phyloP scores from a whole-genome alignment of 2,329 filamentous ascomycete genomes.

The Colletotrichum viniferum region DNA sequence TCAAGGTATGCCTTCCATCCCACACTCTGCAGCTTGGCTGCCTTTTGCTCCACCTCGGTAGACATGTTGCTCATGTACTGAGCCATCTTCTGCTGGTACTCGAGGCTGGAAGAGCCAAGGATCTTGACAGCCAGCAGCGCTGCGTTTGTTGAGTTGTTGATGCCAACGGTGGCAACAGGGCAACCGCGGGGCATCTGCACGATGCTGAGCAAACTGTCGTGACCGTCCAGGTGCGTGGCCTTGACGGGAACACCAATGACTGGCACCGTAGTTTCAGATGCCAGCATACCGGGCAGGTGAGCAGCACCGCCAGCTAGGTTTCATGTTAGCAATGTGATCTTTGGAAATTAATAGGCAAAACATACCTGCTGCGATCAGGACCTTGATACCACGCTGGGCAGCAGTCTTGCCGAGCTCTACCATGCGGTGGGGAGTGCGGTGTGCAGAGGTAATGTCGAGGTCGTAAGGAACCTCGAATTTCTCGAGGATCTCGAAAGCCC shows the following conservation, averaged over 20 bases:
- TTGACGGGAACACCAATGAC: conserved; percentile 82
- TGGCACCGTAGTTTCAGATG: conserved; percentile 72
- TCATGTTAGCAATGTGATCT: neutral
- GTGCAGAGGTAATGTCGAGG: conserved; percentile 79
- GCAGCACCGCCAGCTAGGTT: conserved; percentile 71
- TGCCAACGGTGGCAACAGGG: conserved; percentile 77
- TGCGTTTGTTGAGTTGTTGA: conserved; percentile 82
- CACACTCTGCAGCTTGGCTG: conserved; percentile 56
- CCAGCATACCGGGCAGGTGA: conserved; percentile 76
- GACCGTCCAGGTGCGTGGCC: conserved; percentile 73
- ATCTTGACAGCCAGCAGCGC: conserved; percentile 74
- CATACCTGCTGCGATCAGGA: conserved; percentile 69
- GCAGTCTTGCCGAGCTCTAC: conserved; percentile 68
- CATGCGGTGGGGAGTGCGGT: conserved; percentile 76
- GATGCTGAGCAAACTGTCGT: conserved; percentile 74
- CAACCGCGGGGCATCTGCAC: conserved; percentile 80
- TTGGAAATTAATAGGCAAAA: neutral
- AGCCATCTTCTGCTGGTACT: conserved; percentile 61
- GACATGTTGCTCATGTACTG: conserved; percentile 67
- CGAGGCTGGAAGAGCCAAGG: conserved; percentile 60
- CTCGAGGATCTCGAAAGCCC: conserved; percentile 68
- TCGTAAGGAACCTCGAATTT: conserved; percentile 76
- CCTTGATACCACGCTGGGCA: conserved; percentile 68
- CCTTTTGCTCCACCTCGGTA: conserved; percentile 68
- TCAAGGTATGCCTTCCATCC: conserved; percentile 62